Evolutionary conservation across 768 basidiomycete species (phyloP).

Genomic region (Lyophyllum atratum): DNA sequence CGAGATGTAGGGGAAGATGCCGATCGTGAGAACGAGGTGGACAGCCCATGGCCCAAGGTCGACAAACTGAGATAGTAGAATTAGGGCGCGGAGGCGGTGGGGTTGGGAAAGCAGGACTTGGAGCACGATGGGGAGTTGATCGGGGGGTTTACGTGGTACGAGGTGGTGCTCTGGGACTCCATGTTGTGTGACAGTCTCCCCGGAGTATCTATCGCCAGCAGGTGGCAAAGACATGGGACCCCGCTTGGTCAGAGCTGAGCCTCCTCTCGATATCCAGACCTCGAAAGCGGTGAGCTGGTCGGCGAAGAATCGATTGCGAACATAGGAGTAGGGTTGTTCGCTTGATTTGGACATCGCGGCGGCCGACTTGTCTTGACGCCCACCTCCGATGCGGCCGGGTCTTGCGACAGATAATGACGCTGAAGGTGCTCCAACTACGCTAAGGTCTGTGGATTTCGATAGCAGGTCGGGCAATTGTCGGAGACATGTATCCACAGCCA

Average conservation of each 20-base stretch:
- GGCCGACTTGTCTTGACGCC: constrained; percentile 21
- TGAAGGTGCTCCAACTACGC: constrained; percentile 19
- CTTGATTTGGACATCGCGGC: constrained; percentile 25
- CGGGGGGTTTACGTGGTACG: constrained; percentile 89
- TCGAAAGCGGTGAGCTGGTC: constrained; percentile 98
- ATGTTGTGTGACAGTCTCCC: constrained; percentile 13
- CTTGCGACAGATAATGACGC: constrained; percentile 31
- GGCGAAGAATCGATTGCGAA: constrained; percentile 90
- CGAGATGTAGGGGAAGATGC: constrained; percentile 98
- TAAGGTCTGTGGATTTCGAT: constrained; percentile 34
- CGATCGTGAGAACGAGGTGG: constrained; percentile 91
- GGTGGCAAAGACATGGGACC: constrained; percentile 75
- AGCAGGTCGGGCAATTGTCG: constrained; percentile 90
- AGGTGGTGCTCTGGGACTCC: constrained; percentile 43
- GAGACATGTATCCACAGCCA: constrained; percentile 92
- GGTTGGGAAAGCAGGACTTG: constrained; percentile 97
- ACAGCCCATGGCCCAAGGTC: constrained; percentile 99
- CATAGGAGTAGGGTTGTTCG: constrained; percentile 66
- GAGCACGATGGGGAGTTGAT: constrained; percentile 95
- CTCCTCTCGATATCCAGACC: constrained; percentile 96
- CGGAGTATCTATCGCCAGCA: constrained; percentile 34
- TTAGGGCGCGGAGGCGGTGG: constrained; percentile 92
- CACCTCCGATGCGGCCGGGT: constrained; percentile 43
- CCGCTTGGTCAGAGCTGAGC: constrained; percentile 76
- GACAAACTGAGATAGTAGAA: constrained; percentile 95